Evolutionary conservation across 805 yeast genomes (phyloP).

Genomic region (Wickerhamomyces sydowiorum): DNA sequence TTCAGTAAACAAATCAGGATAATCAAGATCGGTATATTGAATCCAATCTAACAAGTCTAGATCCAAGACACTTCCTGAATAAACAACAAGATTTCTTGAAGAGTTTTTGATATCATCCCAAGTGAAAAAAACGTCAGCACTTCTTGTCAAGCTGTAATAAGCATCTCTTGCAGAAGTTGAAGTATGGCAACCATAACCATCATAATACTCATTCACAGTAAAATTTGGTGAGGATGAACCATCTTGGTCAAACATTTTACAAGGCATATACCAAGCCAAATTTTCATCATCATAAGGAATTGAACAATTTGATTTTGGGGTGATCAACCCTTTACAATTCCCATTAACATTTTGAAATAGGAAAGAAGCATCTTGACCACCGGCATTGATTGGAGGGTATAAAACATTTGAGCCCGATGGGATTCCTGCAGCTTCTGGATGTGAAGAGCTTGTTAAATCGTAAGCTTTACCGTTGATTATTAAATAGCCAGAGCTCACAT

Average conservation of each 20-base stretch:
- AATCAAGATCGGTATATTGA: slow-evolving; percentile 57
- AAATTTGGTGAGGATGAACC: slow-evolving; percentile 67
- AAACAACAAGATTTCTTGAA: slow-evolving; percentile 75
- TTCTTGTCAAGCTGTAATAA: slow-evolving; percentile 51
- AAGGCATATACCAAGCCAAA: slow-evolving; percentile 96
- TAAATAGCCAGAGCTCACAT: slow-evolving; percentile 55
- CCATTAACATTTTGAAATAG: slow-evolving; percentile 90
- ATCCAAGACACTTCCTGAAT: slow-evolving; percentile 85
- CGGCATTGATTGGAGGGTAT: slow-evolving; percentile 84
- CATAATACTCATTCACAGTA: slow-evolving; percentile 51
- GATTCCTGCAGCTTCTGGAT: slow-evolving; percentile 81
- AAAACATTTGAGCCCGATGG: slow-evolving; percentile 63
- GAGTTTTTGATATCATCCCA: slow-evolving; percentile 81
- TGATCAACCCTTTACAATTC: slow-evolving; percentile 74
- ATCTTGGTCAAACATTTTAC: slow-evolving; percentile 62
- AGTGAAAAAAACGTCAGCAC: slow-evolving; percentile 77
- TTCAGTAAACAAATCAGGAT: slow-evolving; percentile 66
- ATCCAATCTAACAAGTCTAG: slow-evolving; percentile 74
- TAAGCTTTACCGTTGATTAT: slow-evolving; percentile 82
- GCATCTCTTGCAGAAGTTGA: slow-evolving; percentile 60
- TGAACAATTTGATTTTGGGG: slow-evolving; percentile 58
- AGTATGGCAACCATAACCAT: slow-evolving; percentile 92
- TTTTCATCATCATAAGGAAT: slow-evolving; percentile 65
- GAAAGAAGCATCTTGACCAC: slow-evolving; percentile 80
- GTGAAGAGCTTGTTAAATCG: slow-evolving; percentile 62